Percentiles rank a stretch among this genome's conserved stretches.
These are phyloP conservation scores for Leucosporidium creatinivorum DNA, from an alignment of 768 basidiomycete genomes.

Conservation along the genomic window DNA sequence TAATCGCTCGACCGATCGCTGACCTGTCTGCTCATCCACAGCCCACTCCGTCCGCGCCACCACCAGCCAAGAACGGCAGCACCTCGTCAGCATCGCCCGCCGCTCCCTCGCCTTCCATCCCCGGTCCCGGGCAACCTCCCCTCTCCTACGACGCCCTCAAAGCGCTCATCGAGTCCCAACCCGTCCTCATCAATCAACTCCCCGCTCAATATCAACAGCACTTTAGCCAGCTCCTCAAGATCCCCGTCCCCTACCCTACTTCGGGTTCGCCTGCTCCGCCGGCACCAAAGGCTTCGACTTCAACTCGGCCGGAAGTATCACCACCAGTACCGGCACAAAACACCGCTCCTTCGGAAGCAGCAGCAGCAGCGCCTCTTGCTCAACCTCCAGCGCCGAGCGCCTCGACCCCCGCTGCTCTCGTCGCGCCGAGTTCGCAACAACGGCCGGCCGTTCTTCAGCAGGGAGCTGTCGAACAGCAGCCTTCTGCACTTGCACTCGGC, in stretches of 20 bases:
- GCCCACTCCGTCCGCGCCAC: no score
- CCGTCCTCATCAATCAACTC: conserved; percentile 9
- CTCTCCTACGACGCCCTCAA: conserved; percentile 11
- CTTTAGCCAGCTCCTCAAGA: neutral
- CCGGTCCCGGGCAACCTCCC: neutral
- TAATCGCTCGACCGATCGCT: neutral
- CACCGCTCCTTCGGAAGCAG: no score
- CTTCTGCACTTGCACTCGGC: no score
- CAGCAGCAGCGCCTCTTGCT: no score
- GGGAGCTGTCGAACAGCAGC: no score
- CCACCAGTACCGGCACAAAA: neutral
- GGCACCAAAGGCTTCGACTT: neutral
- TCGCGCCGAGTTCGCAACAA: no score
- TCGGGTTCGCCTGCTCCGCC: neutral
- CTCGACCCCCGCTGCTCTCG: no score
- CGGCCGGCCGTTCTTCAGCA: no score
- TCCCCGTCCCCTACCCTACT: conserved; percentile 1
- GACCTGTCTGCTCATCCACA: no score
- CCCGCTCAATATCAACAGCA: conserved; percentile 3
- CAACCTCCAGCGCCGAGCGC: no score
- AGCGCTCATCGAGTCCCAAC: conserved; percentile 8
- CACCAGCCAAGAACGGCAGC: no score
- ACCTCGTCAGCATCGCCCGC: neutral
- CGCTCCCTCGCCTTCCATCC: neutral
- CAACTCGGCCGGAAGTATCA: neutral